Base-by-base conservation (phyloP, 768 basidiomycete species). In the Xerocomellus chrysenteron region DNA sequence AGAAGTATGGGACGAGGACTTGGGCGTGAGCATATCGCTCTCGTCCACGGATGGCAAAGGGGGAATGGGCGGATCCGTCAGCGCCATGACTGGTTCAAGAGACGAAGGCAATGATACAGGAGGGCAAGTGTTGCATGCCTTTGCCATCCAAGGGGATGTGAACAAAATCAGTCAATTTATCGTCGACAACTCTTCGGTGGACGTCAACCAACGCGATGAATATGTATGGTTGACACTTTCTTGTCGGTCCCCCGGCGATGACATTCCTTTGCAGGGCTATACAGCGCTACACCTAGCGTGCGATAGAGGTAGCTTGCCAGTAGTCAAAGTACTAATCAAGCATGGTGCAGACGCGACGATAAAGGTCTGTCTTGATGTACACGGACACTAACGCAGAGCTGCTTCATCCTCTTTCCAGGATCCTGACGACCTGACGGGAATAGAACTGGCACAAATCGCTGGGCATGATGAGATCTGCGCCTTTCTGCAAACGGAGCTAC, bases 201-300 rank as follows among this genome's bases (percentile, higher is more conserved):
- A 87, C 53, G 61, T 93, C 50, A 78, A 95, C 69, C 75, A 72
- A 37, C 68, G 73, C 37, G 92, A 95, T 57, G 84, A 87, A 75
- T 89, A 82, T 76, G 94, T 94, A 70, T 70, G 87, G 74, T 30
- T 14, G n/a, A 21, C 17, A n/a, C 37, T 21, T 24, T 14, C 24
- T 58, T 16, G 17, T 44, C 17, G 30, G n/a, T 43, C 28, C 41
- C 39, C 52, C 48, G 50, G 19, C 52, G 43, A 51, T 56, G 47
- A 57, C 51, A 12, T 35, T 39, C 32, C 14, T 53, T 49, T 46
- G 19, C 64, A 97, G 94, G 94, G 92, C 36, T 94, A 93, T 68
- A 91, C 93, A 0, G 80, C 94, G 9, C 73, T 97, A 19, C 94
- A 97, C 64, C 78, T 95, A 0, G 94, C 94, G 5, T 83, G 86